Percentiles rank a stretch among this genome's conserved stretches.
These are phyloP conservation scores for Eragrostis nindensis DNA, from an alignment of 176 grass and related monocot species.

Conservation along the genomic window DNA sequence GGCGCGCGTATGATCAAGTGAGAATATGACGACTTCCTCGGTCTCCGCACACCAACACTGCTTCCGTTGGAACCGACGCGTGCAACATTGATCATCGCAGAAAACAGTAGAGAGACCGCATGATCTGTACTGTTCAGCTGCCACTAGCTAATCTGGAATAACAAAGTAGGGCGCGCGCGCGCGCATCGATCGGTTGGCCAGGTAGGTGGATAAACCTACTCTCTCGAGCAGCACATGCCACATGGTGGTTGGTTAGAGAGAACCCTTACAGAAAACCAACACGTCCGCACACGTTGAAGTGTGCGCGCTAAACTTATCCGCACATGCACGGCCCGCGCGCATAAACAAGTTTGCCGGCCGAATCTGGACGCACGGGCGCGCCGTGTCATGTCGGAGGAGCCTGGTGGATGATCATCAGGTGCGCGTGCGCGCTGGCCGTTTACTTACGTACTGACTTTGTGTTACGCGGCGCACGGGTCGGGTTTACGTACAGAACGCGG, in stretches of 20 bases:
- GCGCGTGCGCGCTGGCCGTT: background rate
- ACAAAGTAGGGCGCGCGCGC: no score
- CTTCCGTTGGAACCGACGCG: background rate
- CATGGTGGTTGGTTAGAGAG: background rate
- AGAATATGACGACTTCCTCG: background rate
- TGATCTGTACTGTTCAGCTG: background rate
- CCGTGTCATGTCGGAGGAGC: background rate
- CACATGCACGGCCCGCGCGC: background rate
- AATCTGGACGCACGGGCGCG: background rate
- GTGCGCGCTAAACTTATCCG: constrained; percentile 15
- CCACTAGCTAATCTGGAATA: no score
- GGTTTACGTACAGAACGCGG: background rate
- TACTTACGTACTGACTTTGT: no score
- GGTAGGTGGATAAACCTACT: constrained; percentile 17
- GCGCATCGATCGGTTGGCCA: no score
- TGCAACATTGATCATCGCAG: background rate
- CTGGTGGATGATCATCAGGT: no score
- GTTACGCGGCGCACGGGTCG: background rate
- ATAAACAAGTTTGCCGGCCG: constrained; percentile 8
- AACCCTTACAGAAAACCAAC: constrained; percentile 22
- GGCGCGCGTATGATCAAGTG: background rate
- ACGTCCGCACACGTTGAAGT: constrained; percentile 20
- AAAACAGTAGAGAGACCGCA: background rate
- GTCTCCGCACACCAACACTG: background rate
- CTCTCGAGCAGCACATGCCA: constrained; percentile 1